A percentile compares a stretch with the other conserved stretches of the same genome.
phyloP scores from a whole-genome alignment of 2,329 filamentous ascomycete genomes.

The Apiospora pterosperma region DNA sequence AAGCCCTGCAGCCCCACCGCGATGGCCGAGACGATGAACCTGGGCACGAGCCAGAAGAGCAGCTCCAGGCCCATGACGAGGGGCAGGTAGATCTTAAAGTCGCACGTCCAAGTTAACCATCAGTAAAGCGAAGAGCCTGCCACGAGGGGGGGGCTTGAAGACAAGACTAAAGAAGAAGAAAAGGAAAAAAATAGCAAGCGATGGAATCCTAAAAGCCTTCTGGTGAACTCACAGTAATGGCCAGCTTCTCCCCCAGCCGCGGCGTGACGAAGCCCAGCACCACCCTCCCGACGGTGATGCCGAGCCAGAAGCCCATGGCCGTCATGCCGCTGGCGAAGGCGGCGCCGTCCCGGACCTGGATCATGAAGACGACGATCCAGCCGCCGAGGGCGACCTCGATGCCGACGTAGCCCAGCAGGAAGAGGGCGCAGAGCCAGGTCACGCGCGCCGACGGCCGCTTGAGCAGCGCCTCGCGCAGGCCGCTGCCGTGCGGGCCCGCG shows the following conservation, averaged over 20 bases:
- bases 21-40: conserved; percentile 71
- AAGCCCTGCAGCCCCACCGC: conserved; percentile 72
- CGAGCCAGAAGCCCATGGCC: conserved; percentile 78
- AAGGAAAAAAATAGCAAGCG: background rate
- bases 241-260: conserved; percentile 64
- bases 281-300: conserved; percentile 69
- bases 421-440: conserved; percentile 68
- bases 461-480: conserved; percentile 37
- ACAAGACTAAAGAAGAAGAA: background rate
- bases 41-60: conserved; percentile 77
- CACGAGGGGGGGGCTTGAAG: background rate
- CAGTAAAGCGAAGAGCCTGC: background rate
- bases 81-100: conserved; percentile 58
- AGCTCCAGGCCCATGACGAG: conserved; percentile 64
- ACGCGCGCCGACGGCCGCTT: conserved; percentile 43
- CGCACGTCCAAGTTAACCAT: conserved; percentile 8
- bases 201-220: no score
- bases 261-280: conserved; percentile 73
- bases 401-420: conserved; percentile 74
- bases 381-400: conserved; percentile 73
- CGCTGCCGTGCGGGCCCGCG: conserved; percentile 22
- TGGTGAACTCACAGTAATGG: conserved; percentile 40
- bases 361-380: conserved; percentile 85
- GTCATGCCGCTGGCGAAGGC: conserved; percentile 71
- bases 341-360: conserved; percentile 64